These are phyloP conservation scores for Penicillium sp. DNA, from an alignment of 2,329 filamentous ascomycete species.

Conservation along the genomic window DNA sequence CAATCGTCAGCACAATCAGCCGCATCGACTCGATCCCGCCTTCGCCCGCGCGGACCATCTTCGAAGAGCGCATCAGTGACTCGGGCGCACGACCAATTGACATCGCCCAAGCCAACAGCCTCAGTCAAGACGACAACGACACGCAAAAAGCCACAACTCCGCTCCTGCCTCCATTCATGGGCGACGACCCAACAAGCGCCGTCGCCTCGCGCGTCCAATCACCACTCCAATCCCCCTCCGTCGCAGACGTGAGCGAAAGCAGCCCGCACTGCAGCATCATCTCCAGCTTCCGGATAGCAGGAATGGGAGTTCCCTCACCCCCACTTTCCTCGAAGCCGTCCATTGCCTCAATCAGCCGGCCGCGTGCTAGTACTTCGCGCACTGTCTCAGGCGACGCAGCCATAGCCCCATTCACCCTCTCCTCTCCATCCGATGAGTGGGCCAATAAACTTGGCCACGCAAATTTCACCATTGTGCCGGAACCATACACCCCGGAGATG, in stretches of 20 bases:
- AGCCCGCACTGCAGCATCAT: conserved; percentile 29
- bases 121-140: conserved; percentile 56
- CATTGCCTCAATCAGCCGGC: conserved; percentile 70
- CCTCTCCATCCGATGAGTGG: conserved; percentile 76
- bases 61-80: conserved; percentile 57
- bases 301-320: conserved; percentile 63
- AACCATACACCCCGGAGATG: conserved; percentile 72
- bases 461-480: conserved; percentile 85
- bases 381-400: conserved; percentile 53
- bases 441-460: conserved; percentile 84
- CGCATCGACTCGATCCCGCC: conserved; percentile 60
- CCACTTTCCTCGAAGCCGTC: conserved; percentile 79
- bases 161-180: conserved; percentile 80
- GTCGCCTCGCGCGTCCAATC: conserved; percentile 68
- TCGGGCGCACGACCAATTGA: conserved; percentile 58
- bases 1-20: conserved; percentile 38
- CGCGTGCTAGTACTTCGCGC: conserved; percentile 49
- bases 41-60: conserved; percentile 67
- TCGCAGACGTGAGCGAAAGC: conserved; percentile 62
- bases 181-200: conserved; percentile 54
- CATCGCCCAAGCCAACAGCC: conserved; percentile 57
- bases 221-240: conserved; percentile 82
- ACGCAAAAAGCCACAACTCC: conserved; percentile 77
- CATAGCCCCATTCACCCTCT: conserved; percentile 60
- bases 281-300: conserved; percentile 53